Percentiles rank a stretch among this genome's conserved stretches.
Evolutionary conservation across 495 filamentous ascomycete species (phyloP).

Genomic region (Hypomontagnella monticulosa): DNA sequence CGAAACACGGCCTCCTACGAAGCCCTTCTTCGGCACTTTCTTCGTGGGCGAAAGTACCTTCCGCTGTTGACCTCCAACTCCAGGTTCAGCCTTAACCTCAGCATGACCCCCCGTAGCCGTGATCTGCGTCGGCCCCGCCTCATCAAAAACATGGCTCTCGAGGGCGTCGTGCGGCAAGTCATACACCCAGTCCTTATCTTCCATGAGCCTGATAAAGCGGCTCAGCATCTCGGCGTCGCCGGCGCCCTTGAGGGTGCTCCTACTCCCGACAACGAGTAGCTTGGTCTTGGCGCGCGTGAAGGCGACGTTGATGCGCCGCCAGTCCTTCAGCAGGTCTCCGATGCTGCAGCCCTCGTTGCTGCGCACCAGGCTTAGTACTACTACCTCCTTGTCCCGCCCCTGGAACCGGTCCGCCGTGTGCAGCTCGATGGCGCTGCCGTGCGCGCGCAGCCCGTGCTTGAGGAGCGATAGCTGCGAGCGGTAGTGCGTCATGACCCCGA

Average conservation of each 20-base stretch:
- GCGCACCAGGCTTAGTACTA: slow-evolving; percentile 85
- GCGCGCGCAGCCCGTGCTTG: slow-evolving; percentile 53
- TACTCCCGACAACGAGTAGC: slow-evolving; percentile 84
- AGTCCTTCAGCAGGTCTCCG: slow-evolving; percentile 90
- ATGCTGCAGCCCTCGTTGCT: slow-evolving; percentile 82
- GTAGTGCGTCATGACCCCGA: slow-evolving; percentile 99
- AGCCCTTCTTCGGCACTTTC: slow-evolving; percentile 32
- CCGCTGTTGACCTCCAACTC: not conserved
- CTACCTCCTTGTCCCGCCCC: slow-evolving; percentile 91
- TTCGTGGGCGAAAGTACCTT: slow-evolving; percentile 3
- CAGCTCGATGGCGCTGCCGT: slow-evolving; percentile 75
- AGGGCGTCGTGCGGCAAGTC: slow-evolving; percentile 70
- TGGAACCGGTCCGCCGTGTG: slow-evolving; percentile 97
- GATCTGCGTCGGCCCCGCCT: slow-evolving; percentile 51
- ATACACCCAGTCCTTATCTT: slow-evolving; percentile 76
- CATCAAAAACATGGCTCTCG: slow-evolving; percentile 73
- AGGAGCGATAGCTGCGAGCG: slow-evolving; percentile 80
- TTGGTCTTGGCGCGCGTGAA: slow-evolving; percentile 92
- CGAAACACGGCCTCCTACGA: slow-evolving; percentile 4
- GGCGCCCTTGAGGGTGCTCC: slow-evolving; percentile 69
- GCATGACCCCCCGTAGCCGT: slow-evolving; percentile 24
- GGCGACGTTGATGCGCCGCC: slow-evolving; percentile 93
- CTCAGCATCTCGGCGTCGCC: slow-evolving; percentile 79
- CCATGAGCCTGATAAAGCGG: slow-evolving; percentile 78
- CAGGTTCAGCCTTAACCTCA: not conserved